phyloP scores from a whole-genome alignment of 805 yeast species.

The Starmerella bombicola region DNA sequence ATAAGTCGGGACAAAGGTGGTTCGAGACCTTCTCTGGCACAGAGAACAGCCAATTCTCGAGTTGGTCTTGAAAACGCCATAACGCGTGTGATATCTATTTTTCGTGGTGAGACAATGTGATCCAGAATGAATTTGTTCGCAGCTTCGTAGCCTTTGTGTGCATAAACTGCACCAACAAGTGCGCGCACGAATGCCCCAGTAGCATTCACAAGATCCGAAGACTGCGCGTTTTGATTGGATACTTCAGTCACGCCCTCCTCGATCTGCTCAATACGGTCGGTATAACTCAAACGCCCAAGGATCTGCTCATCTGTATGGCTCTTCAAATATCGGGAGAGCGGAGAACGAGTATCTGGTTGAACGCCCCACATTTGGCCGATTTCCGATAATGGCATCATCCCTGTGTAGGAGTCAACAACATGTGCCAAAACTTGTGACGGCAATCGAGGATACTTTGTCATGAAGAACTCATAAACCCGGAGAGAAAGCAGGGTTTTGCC shows the following conservation, averaged over 20 bases:
- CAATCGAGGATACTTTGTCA: constrained; percentile 74
- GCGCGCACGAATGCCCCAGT: constrained; percentile 67
- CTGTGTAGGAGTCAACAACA: constrained; percentile 64
- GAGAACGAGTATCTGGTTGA: constrained; percentile 53
- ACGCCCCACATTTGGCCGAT: constrained; percentile 82
- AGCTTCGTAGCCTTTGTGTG: constrained; percentile 52
- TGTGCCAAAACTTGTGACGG: constrained; percentile 68
- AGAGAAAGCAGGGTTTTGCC: constrained; percentile 69
- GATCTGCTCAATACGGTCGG: constrained; percentile 17
- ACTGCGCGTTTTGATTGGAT: constrained; percentile 26
- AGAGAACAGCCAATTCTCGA: constrained; percentile 62
- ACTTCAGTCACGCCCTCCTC: constrained; percentile 29
- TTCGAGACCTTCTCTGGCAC: constrained; percentile 60
- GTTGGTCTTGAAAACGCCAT: constrained; percentile 78
- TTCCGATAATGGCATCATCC: constrained; percentile 49
- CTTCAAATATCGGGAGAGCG: constrained; percentile 52
- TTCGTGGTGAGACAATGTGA: constrained; percentile 64
- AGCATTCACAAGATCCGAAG: constrained; percentile 31
- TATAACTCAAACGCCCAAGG: constrained; percentile 39
- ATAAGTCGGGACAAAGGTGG: constrained; percentile 70
- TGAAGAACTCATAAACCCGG: constrained; percentile 60
- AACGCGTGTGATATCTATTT: constrained; percentile 58
- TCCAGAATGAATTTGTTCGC: constrained; percentile 58
- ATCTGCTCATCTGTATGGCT: constrained; percentile 56
- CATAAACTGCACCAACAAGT: constrained; percentile 68